Evolutionary conservation across 768 basidiomycete species (phyloP), one percentile per base, ranked within the genome.

Genomic region (Baorangia bicolor): DNA sequence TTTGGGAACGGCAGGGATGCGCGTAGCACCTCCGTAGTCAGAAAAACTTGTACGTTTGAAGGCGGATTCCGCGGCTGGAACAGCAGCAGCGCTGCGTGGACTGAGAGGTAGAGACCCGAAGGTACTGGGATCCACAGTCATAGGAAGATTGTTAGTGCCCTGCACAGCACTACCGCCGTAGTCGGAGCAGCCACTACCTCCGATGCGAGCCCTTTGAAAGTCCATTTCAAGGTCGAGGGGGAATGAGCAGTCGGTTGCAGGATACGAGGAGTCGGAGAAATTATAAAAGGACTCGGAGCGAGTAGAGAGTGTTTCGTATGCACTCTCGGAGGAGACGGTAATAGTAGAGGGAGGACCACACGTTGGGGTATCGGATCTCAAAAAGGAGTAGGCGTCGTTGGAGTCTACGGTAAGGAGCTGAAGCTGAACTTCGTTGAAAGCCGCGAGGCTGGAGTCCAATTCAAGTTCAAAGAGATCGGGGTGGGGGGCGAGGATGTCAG

Each of bases 401-500:
- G 78, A 80, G 69, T 84, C 83, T 58, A 88, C 82, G 64, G 82
- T 80, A 61, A 85, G 76, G 58, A 85, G 78, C 68, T 85, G 82
- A 53, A 84, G 77, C 65, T 83, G 78, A 69, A 77, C 73, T 59
- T 84, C 80, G 75, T 87, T 83, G 69, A 86, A 81, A 41, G 80
- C 83, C 64, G 83, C 83, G 64, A 90, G 82, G 74, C 77, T 81
- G 33, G 77, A 77, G 73, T 91, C 90, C 65, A 93, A 81, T 74
- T 93, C 91, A 49, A 81, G 81, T 69, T 92, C 91, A 75, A 93
- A 92, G 60, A 84, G 79, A 78, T 92, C 90, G 58, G 88, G 87
- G 67, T 87, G 83, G 41, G 90, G 88, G 50, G 87, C 88, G 64
- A 84, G 78, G 73, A 88, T 81, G 74, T 90, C 88, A 56, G 82